Base-by-base conservation (phyloP, 352 stramenopile species). In the Ophiocytium majus region DNA sequence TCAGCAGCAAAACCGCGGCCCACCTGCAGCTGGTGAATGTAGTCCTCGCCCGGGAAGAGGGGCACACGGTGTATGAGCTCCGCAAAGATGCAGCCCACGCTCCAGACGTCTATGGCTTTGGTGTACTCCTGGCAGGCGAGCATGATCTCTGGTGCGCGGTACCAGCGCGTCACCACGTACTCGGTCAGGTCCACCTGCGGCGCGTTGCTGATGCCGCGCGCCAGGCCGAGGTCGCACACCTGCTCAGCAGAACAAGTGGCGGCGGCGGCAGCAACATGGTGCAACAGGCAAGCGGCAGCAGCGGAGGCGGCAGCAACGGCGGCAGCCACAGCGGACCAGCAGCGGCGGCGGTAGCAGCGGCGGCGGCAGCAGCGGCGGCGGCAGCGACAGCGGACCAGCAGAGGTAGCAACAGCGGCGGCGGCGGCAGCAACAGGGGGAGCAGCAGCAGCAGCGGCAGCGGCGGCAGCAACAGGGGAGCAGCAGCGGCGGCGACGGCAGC, bases 11-110 rank as follows among this genome's bases (percentile, higher is more conserved):
- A n/a, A n/a, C n/a, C 64, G 31, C 64, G 5, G 10, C 5, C 49
- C 75, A 50, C 75, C 76, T 82, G 98, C n/a, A 90, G 82, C 84
- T 90, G 84, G 66, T 89, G 33, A 36, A 99, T 98, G 90, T 99
- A 99, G 90, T 99, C 96, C 78, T 99, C 94, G 9, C 97, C 97
- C 5, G 96, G 96, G 89, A 99, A 99, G 34, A 98, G 93, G 79
- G 97, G 96, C 84, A 98, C 98, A 79, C 97, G 92, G 23, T 92
- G 92, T 85, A 99, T 94, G 82, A 99, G 94, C 89, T 99, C 97
- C 1, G 95, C 97, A 85, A 99, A 98, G 83, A 99, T 99, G 88
- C 97, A 99, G 36, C 97, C 97, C 82, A 98, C 96, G 76, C 92
- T 95, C 95, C 95, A 98, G 0, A 98, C 91, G 84, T 98, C 96